A percentile compares a stretch with the other conserved stretches of the same genome.
Conservation (phyloP, 768 basidiomycete species). For the Russula compacta region DNA sequence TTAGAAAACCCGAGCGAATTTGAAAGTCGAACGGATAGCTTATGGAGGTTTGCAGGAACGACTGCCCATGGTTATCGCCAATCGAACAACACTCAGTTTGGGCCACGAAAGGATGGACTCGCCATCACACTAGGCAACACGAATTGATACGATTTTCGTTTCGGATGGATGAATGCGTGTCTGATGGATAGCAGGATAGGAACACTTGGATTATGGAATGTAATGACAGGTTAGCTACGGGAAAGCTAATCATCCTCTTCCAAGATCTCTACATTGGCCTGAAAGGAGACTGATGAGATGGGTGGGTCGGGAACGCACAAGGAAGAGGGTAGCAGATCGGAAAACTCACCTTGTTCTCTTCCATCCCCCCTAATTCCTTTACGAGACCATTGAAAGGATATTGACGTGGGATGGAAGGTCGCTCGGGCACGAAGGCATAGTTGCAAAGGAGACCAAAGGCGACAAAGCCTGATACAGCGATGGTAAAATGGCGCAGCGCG, state of each 20-base stretch:
- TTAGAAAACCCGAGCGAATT: not conserved
- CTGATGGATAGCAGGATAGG: not conserved
- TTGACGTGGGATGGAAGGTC: conserved; percentile 59
- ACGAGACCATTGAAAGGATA: conserved; percentile 73
- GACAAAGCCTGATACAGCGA: conserved; percentile 55
- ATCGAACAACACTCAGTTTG: not conserved
- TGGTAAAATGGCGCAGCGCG: conserved; percentile 56
- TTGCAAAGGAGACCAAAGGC: conserved; percentile 53
- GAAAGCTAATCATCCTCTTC: conserved; percentile 27
- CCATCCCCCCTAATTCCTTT: conserved; percentile 67
- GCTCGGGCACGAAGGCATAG: conserved; percentile 45
- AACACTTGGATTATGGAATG: not conserved
- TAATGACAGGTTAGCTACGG: not conserved
- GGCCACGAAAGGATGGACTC: not conserved
- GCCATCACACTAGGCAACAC: not conserved
- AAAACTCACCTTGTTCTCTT: conserved; percentile 62
- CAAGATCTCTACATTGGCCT: conserved; percentile 33
- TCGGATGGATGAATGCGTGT: not conserved
- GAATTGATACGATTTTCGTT: not conserved
- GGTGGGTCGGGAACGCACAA: too few species aligned
- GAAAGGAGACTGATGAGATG: conserved; percentile 4
- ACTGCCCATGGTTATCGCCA: not conserved
- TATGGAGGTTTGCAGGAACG: not conserved
- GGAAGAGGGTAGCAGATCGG: not conserved
- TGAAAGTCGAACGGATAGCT: not conserved